Evolutionary conservation across 1,284 basidiomycete genomes (phyloP), one percentile per base, ranked within the genome.

Genomic region (Macrocystidia cucumis): DNA sequence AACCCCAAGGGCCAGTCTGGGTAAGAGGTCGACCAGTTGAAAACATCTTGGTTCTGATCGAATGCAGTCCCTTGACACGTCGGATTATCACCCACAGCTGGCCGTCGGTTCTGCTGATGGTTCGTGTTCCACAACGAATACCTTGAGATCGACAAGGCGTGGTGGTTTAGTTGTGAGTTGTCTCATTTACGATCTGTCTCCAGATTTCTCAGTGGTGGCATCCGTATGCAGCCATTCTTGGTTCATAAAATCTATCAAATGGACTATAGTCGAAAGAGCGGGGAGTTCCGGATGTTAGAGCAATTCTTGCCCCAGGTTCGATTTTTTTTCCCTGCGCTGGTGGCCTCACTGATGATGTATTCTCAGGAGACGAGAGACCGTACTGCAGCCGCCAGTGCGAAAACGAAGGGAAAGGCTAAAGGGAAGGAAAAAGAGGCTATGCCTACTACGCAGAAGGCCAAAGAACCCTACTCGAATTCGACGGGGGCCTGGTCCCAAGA

Each of bases 71-170:
- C 55, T 93, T 9, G 63, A 68, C 33, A 67, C 78, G 1, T 93
- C 90, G 0, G 86, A 92, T 35, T 87, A 83, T 50, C 92, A 97
- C 50, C 79, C 89, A 4, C 86, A 91, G 51, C 56, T 93, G 7
- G 86, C 84, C 0, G 71, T 84, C 4, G 85, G 80, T 3, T 78
- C 80, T 2, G 76, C 87, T 1, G 91, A 97, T 56, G 93, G 93
- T 1, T 69, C 77, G 1, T 86, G 70, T 50, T 64, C 64, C 21
- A 83, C 81, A 0, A 87, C 84, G 4, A 86, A 87, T 44, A 65
- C 74, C 24, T 59, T 89, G 26, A 67, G 78, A 37, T 69, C 78
- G 1, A 80, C 82, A 1, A 67, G 84, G 35, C 63, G 79, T 44
- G 78, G 79, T 19, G 75, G 79, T 12, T 60, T 69, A 1, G 78